A percentile compares a stretch with the other conserved stretches of the same genome.
These are phyloP conservation scores for Pyrrhoderma noxium DNA, from an alignment of 1,284 basidiomycete species.

Conservation along the genomic window DNA sequence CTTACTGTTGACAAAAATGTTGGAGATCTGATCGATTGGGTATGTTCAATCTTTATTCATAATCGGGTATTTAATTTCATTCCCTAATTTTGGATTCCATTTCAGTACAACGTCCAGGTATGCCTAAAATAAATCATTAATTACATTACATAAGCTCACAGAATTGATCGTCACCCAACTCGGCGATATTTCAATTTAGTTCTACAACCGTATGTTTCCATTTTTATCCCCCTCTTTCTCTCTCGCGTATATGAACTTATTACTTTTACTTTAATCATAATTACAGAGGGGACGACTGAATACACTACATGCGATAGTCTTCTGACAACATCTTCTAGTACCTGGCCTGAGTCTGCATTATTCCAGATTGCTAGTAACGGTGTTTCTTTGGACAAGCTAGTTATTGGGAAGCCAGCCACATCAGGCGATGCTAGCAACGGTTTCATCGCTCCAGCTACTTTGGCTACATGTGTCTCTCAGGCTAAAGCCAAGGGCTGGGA, in stretches of 20 bases:
- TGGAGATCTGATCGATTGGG: slow-evolving; percentile 52
- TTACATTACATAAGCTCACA: not conserved
- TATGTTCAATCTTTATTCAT: slow-evolving; percentile 9
- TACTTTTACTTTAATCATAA: not conserved
- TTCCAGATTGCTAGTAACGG: slow-evolving; percentile 58
- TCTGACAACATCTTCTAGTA: slow-evolving; percentile 42
- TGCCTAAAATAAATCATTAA: not conserved
- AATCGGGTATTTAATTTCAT: too few species aligned
- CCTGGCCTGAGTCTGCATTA: slow-evolving; percentile 43
- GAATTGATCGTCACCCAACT: not conserved
- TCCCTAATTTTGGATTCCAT: too few species aligned
- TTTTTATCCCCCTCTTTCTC: too few species aligned
- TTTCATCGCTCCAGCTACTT: slow-evolving; percentile 43
- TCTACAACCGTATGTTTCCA: slow-evolving; percentile 55
- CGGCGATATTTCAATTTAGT: slow-evolving; percentile 31
- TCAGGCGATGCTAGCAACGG: slow-evolving; percentile 49
- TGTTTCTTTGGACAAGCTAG: slow-evolving; percentile 41
- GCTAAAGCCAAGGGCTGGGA: slow-evolving; percentile 54
- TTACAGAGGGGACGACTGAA: slow-evolving; percentile 46
- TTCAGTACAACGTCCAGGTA: slow-evolving; percentile 45
- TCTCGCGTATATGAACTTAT: not conserved
- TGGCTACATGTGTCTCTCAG: slow-evolving; percentile 47
- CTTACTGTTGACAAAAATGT: slow-evolving; percentile 47
- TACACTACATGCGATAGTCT: slow-evolving; percentile 52
- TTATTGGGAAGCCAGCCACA: slow-evolving; percentile 58